Conservation (phyloP, 176 grass and related monocot genomes). For the Oryza nivara region DNA sequence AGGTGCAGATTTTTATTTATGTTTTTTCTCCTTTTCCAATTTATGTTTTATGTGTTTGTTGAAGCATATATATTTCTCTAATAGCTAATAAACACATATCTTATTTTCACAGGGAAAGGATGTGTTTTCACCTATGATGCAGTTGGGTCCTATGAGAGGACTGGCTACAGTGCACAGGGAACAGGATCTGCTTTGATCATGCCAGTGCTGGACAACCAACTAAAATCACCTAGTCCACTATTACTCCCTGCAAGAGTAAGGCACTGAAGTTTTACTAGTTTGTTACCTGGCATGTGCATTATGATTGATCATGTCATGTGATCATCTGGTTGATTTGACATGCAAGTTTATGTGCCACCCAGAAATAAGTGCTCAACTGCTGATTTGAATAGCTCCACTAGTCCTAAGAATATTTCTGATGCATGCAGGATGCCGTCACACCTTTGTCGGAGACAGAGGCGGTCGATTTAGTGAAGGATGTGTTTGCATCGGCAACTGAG, state of each 20-base stretch:
- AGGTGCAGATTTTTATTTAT: conserved; percentile 44
- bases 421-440: conserved; percentile 85
- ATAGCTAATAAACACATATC: background rate
- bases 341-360: background rate
- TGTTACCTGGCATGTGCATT: background rate
- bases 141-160: conserved; percentile 92
- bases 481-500: conserved; percentile 97
- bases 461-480: conserved; percentile 94
- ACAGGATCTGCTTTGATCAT: conserved; percentile 84
- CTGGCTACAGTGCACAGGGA: conserved; percentile 89
- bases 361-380: no score
- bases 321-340: background rate
- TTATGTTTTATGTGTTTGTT: background rate
- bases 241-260: conserved; percentile 78
- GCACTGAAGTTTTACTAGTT: conserved; percentile 13
- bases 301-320: background rate
- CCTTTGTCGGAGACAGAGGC: conserved; percentile 87
- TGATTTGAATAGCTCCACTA: background rate
- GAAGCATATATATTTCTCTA: background rate
- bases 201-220: conserved; percentile 90
- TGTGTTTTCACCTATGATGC: conserved; percentile 97
- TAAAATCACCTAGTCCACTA: conserved; percentile 90
- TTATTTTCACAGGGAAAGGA: conserved; percentile 69
- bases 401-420: conserved; percentile 31
- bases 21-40: conserved; percentile 8